Evolutionary conservation across 1,284 basidiomycete genomes (phyloP).

Genomic region (Stygiomarasmius scandens): DNA sequence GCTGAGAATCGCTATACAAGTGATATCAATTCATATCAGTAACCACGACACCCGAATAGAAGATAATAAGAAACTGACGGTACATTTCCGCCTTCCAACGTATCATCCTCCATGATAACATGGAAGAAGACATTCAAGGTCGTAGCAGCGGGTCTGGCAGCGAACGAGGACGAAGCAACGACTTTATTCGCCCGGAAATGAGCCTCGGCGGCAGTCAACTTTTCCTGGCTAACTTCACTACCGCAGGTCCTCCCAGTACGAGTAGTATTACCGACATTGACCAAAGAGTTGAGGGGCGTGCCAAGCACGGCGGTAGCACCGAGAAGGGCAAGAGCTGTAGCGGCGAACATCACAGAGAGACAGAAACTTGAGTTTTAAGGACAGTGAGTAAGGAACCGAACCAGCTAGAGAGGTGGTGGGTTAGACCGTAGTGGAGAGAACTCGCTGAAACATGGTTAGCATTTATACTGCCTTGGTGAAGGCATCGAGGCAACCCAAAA

Average conservation of each 20-base stretch:
- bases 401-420: no score
- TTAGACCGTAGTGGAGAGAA: no score
- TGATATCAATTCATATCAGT: no score
- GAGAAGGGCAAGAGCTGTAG: no score
- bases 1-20: conserved; percentile 34
- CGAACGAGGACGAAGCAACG: neutral
- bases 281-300: neutral
- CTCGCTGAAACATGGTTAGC: no score
- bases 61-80: neutral
- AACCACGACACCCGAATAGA: neutral
- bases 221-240: neutral
- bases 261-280: neutral
- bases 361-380: no score
- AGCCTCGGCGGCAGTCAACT: neutral
- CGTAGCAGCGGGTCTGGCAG: neutral
- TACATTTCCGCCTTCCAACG: neutral
- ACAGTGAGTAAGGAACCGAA: no score
- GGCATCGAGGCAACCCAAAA: no score
- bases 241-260: neutral
- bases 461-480: no score
- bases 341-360: no score
- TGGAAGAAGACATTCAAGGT: neutral
- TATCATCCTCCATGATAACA: neutral
- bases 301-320: neutral
- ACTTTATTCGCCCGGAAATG: neutral